Conservation (phyloP, 768 basidiomycete species). For the Exsudoporus frostii region DNA sequence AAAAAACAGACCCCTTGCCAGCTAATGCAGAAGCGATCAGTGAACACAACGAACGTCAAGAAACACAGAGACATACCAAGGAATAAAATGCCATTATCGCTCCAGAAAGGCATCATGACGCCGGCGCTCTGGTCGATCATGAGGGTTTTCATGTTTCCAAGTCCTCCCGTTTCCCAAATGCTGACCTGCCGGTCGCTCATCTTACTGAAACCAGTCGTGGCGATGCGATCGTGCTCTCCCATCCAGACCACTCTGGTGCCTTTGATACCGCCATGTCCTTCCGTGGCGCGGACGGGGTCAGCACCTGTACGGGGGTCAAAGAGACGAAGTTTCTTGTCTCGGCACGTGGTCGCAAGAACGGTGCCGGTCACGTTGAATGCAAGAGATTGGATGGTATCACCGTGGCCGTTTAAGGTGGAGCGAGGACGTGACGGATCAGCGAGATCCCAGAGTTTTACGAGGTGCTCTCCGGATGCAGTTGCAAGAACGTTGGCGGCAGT, state of each 20-base stretch:
- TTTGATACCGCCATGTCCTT: constrained; percentile 93
- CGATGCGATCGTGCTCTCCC: constrained; percentile 84
- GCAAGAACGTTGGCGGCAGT: constrained; percentile 86
- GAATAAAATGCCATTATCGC: constrained; percentile 89
- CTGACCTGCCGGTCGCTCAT: constrained; percentile 92
- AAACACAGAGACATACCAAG: constrained; percentile 46
- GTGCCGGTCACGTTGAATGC: constrained; percentile 81
- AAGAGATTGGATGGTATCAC: constrained; percentile 84
- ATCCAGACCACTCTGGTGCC: constrained; percentile 87
- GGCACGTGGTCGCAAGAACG: constrained; percentile 81
- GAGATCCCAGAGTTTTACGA: constrained; percentile 90
- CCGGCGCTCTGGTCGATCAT: constrained; percentile 88
- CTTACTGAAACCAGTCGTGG: constrained; percentile 94
- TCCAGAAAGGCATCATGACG: constrained; percentile 97
- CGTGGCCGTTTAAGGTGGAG: constrained; percentile 66
- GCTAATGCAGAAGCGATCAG: constrained; percentile 38
- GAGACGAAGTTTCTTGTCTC: constrained; percentile 88
- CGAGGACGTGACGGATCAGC: constrained; percentile 65
- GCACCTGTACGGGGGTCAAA: constrained; percentile 86
- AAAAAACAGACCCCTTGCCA: constrained; percentile 76
- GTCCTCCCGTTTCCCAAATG: constrained; percentile 83
- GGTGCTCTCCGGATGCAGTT: constrained; percentile 76
- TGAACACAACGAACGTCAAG: not conserved
- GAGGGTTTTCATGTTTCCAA: constrained; percentile 74
- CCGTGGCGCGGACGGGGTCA: constrained; percentile 77